phyloP scores from a whole-genome alignment of 2,329 filamentous ascomycete species.

The Niveomyces coronatus region DNA sequence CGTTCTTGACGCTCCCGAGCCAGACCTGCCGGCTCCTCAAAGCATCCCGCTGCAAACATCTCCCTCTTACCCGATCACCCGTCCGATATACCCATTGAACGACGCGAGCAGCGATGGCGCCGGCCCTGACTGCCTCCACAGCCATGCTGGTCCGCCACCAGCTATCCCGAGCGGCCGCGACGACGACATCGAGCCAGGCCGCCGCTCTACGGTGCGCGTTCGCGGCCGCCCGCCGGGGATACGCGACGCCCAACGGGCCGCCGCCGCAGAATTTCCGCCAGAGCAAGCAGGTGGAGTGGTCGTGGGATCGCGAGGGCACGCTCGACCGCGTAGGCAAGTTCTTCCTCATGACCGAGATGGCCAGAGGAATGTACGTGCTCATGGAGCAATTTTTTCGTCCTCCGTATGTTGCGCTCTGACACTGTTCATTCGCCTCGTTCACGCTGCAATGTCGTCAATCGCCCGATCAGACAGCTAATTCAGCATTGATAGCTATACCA shows the following conservation, averaged over 20 bases:
- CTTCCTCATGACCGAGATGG: slow-evolving; percentile 93
- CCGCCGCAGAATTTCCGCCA: slow-evolving; percentile 75
- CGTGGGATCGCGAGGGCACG: slow-evolving; percentile 65
- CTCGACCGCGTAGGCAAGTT: slow-evolving; percentile 83
- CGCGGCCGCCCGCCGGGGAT: slow-evolving; percentile 25
- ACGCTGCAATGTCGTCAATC: slow-evolving; percentile 2
- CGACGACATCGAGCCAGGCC: slow-evolving; percentile 8
- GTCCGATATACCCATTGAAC: too few relatives aligned
- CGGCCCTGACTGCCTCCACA: slow-evolving; percentile 21
- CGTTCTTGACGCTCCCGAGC: too few relatives aligned
- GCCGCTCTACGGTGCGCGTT: slow-evolving; percentile 14
- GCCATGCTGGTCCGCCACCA: slow-evolving; percentile 27
- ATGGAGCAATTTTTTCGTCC: slow-evolving; percentile 97
- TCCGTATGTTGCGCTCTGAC: slow-evolving; percentile 58
- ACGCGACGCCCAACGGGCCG: slow-evolving; percentile 64
- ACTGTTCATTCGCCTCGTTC: not conserved
- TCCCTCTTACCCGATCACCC: not conserved
- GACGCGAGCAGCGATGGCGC: slow-evolving; percentile 21
- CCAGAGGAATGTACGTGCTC: slow-evolving; percentile 94
- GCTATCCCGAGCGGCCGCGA: slow-evolving; percentile 19
- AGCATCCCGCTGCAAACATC: slow-evolving; percentile 1
- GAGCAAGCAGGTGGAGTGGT: slow-evolving; percentile 63
- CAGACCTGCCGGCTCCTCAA: too few relatives aligned
- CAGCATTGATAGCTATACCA: slow-evolving; percentile 68
- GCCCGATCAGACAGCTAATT: slow-evolving; percentile 5